phyloP scores from a whole-genome alignment of 768 basidiomycete species.

The Tremella yokohamensis region DNA sequence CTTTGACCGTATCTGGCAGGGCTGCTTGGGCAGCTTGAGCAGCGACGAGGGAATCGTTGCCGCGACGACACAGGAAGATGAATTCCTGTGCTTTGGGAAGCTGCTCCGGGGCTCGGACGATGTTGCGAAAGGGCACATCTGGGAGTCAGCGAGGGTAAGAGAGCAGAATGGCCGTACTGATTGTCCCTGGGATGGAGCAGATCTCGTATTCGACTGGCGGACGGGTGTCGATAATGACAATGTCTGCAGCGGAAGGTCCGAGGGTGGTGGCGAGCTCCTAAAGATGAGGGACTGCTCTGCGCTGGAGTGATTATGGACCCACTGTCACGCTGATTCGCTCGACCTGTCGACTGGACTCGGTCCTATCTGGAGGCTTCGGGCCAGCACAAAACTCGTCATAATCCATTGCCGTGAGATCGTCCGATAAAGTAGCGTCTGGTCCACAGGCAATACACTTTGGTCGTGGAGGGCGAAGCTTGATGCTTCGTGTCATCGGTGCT shows the following conservation, averaged over 20 bases:
- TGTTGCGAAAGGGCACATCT: constrained; percentile 71
- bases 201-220: constrained; percentile 77
- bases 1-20: constrained; percentile 24
- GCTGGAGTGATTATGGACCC: constrained; percentile 52
- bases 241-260: constrained; percentile 19
- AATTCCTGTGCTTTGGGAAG: constrained; percentile 44
- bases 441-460: constrained; percentile 75
- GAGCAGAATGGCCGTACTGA: constrained; percentile 57
- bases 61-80: constrained; percentile 75
- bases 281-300: background rate
- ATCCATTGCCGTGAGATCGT: constrained; percentile 60
- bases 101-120: constrained; percentile 60
- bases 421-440: constrained; percentile 49
- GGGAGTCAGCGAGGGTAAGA: background rate
- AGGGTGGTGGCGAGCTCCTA: constrained; percentile 57
- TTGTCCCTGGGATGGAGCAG: constrained; percentile 70
- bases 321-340: constrained; percentile 42
- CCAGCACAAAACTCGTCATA: constrained; percentile 88
- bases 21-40: constrained; percentile 58
- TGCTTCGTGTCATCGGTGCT: constrained; percentile 68
- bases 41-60: constrained; percentile 91
- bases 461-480: constrained; percentile 73
- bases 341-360: constrained; percentile 5
- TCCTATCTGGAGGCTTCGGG: constrained; percentile 51
- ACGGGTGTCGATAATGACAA: constrained; percentile 72